Evolutionary conservation across 208 protist genomes (phyloP).

Genomic region (Crithidia bombi): DNA sequence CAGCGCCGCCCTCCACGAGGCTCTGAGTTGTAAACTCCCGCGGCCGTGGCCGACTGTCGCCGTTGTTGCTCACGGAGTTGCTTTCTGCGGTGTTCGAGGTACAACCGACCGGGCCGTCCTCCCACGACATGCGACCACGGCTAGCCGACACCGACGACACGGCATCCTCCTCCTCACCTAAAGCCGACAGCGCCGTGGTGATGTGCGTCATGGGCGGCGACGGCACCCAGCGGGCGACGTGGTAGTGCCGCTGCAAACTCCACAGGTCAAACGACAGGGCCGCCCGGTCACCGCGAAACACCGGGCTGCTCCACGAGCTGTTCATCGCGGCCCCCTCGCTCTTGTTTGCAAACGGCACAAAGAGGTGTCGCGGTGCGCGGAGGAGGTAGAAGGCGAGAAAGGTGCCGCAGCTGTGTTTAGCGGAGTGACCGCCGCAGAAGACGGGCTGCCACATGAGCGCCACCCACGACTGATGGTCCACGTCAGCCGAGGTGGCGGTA

Average conservation of each 20-base stretch:
- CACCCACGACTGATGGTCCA: constrained; percentile 87
- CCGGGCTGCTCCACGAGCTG: constrained; percentile 64
- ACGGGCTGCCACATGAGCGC: constrained; percentile 88
- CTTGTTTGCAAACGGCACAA: constrained; percentile 45
- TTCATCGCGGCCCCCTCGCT: constrained; percentile 68
- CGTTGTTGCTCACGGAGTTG: constrained; percentile 31
- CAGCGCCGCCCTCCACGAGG: constrained; percentile 10
- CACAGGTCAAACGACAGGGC: constrained; percentile 76
- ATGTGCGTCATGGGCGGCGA: constrained; percentile 29
- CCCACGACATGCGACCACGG: constrained; percentile 32
- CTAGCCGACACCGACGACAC: constrained; percentile 25
- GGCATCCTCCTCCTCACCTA: constrained; percentile 30
- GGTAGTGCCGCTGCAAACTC: constrained; percentile 53
- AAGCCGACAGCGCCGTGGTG: constrained; percentile 17
- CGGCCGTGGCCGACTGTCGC: constrained; percentile 21
- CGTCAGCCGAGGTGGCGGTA: constrained; percentile 67
- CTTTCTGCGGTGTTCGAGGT: constrained; percentile 31
- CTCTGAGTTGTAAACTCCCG: constrained; percentile 18
- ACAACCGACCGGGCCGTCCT: constrained; percentile 29
- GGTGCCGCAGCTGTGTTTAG: constrained; percentile 83
- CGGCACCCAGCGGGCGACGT: constrained; percentile 41
- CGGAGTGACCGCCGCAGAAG: constrained; percentile 75
- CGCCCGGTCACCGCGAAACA: constrained; percentile 70
- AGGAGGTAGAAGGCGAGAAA: constrained; percentile 89
- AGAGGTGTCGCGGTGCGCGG: constrained; percentile 72